A percentile compares a stretch with the other conserved stretches of the same genome.
phyloP scores from a whole-genome alignment of 345 rosid genomes.

The Syzygium aromaticum region DNA sequence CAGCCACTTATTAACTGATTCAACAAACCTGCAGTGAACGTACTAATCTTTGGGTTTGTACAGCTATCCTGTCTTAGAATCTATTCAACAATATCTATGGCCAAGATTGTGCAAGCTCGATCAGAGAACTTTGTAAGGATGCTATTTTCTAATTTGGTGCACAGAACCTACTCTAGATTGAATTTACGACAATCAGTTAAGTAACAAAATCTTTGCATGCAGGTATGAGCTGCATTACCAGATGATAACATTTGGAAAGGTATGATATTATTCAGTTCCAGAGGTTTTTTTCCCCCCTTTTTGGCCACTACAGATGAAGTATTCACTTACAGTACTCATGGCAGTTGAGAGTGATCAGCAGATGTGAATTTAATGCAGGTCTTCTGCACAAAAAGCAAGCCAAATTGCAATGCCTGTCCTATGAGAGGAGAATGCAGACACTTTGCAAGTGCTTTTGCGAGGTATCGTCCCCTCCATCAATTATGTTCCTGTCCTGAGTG shows the following conservation, averaged over 20 bases:
- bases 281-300: neutral
- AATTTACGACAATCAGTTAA: neutral
- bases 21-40: neutral
- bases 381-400: slow-evolving; percentile 88
- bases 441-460: slow-evolving; percentile 98
- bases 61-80: slow-evolving; percentile 90
- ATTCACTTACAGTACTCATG: neutral
- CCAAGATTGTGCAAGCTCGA: slow-evolving; percentile 95
- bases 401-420: slow-evolving; percentile 96
- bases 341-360: neutral
- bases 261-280: neutral
- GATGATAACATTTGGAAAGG: slow-evolving; percentile 99
- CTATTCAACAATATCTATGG: slow-evolving; percentile 95
- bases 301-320: neutral
- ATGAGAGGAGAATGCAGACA: slow-evolving; percentile 99
- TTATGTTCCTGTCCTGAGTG: neutral
- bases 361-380: slow-evolving; percentile 47
- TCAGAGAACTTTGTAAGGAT: slow-evolving; percentile 73
- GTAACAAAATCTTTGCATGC: neutral
- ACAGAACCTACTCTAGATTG: neutral
- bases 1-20: neutral
- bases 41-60: slow-evolving; percentile 7
- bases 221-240: slow-evolving; percentile 99
- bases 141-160: neutral
- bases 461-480: slow-evolving; percentile 31